Base-by-base conservation (phyloP, 208 protist species). In the Hexamita inflata region DNA sequence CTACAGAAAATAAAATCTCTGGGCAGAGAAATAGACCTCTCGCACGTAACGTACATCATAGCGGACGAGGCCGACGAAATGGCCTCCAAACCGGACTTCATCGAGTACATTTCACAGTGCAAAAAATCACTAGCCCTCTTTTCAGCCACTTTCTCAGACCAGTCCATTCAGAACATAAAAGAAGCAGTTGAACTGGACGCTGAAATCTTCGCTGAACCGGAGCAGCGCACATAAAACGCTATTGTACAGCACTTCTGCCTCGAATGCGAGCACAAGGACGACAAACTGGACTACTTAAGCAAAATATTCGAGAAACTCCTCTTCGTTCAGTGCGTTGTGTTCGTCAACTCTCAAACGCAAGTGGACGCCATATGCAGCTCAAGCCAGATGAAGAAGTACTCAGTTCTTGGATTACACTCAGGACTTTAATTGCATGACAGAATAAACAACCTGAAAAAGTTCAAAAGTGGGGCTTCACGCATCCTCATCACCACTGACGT, bases 401-500 rank as follows among this genome's bases (percentile, higher is more conserved):
- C 9, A 32, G 11, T 9, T 19, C 11, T 28, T 11, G 11, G 32
- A 11, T 30, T 70, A 49, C 64, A 70, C 42, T n/a, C 64, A 32
- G 9, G 9, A 24, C 2, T 70, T 70, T 11, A 35, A 32, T n/a
- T 15, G n/a, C 7, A 30, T 45, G 15, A 45, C n/a, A n/a, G 64
- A 49, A 38, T 15, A 40, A 57, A 29, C 15, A 49, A 2, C 9
- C 11, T 70, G 24, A 24, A n/a, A 57, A 45, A 70, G n/a, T 70
- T 70, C 35, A 15, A 38, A 11, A 45, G 11, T 30, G 64, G 64
- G 42, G 38, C 4, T 15, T 42, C 35, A 24, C 64, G 64, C 15
- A 11, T 70, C 2, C 35, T 70, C 7, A n/a, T 70, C 9, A 70
- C 34, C 9, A 70, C 64, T 32, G 64, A 70, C 35, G 30, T 70